Conservation (phyloP, 164 flowering plant species). For the Cinnamomum chago region DNA sequence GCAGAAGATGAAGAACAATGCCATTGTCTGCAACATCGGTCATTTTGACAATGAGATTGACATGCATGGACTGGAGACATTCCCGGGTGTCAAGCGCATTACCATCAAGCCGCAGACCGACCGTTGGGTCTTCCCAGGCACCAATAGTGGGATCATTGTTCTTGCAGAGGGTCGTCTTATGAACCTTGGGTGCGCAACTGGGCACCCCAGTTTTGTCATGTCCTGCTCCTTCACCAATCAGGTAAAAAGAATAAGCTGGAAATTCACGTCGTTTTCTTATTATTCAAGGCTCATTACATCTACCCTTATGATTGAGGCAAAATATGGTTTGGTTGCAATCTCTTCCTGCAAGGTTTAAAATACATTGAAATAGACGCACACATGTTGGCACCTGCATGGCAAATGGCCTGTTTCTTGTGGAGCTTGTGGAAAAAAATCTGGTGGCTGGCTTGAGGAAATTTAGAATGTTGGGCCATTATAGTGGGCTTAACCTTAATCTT, state of each 20-base stretch:
- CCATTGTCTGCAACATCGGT: slow-evolving; percentile 38
- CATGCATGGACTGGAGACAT: slow-evolving; percentile 19
- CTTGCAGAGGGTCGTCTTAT: slow-evolving; percentile 26
- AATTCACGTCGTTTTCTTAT: no score
- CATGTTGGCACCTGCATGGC: no score
- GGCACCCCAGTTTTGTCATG: slow-evolving; percentile 31
- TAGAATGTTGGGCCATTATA: no score
- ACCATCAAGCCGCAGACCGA: slow-evolving; percentile 28
- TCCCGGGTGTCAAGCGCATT: slow-evolving; percentile 24
- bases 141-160: slow-evolving; percentile 20
- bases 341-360: no score
- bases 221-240: slow-evolving; percentile 32
- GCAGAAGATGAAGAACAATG: slow-evolving; percentile 43
- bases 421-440: no score
- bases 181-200: slow-evolving; percentile 30
- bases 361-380: no score
- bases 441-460: no score
- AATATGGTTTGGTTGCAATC: no score
- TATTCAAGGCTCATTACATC: no score
- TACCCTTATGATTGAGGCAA: no score
- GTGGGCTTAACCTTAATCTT: no score
- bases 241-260: slow-evolving; percentile 5
- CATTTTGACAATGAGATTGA: slow-evolving; percentile 34
- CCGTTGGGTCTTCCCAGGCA: slow-evolving; percentile 26
- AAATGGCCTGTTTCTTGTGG: no score